phyloP scores from a whole-genome alignment of 179 eudicot genomes.

The Carnegiea gigantea region DNA sequence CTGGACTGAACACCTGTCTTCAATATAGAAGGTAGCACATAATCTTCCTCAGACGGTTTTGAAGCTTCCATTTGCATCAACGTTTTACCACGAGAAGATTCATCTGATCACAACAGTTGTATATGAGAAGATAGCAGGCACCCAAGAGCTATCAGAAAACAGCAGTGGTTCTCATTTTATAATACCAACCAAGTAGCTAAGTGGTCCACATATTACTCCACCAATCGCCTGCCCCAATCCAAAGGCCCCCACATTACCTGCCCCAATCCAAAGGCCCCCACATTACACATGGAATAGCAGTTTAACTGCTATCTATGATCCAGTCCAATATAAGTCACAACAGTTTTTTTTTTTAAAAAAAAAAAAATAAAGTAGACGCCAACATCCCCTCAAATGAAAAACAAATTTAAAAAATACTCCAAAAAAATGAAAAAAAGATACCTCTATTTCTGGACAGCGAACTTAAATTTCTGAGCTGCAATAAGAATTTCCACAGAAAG shows the following conservation, averaged over 20 bases:
- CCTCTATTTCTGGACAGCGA: constrained; percentile 39
- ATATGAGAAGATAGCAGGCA: constrained; percentile 10
- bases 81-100: constrained; percentile 27
- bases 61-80: constrained; percentile 13
- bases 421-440: constrained; percentile 18
- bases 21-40: constrained; percentile 28
- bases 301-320: neutral
- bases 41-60: constrained; percentile 27
- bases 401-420: neutral
- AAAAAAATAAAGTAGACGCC: neutral
- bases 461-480: constrained; percentile 41
- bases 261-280: neutral
- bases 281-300: neutral
- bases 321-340: neutral
- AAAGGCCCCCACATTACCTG: neutral
- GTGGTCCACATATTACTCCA: constrained; percentile 4
- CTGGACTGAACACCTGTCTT: constrained; percentile 35
- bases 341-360: no score
- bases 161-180: neutral
- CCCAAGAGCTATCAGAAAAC: neutral
- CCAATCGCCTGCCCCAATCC: neutral
- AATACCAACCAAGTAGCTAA: neutral
- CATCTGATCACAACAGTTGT: constrained; percentile 29
- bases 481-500: constrained; percentile 5
- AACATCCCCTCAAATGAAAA: neutral